Conservation (phyloP, 768 basidiomycete species). For the Jaapia argillacea region DNA sequence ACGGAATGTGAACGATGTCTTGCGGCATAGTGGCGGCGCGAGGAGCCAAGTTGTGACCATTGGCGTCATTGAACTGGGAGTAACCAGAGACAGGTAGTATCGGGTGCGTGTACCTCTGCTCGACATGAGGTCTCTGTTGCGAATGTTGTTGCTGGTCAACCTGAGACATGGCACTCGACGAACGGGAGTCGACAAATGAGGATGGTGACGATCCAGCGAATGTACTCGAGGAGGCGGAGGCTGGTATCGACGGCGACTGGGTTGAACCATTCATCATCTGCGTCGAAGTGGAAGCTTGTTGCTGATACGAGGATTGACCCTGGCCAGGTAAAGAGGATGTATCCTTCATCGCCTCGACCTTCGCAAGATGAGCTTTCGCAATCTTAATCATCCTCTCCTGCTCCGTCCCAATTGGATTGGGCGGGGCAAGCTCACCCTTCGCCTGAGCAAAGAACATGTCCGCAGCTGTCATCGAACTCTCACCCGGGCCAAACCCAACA, state of each 20-base stretch:
- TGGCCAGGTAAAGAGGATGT: not conserved
- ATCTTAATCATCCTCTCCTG: constrained; percentile 1
- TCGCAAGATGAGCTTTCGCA: not conserved
- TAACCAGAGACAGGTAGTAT: constrained; percentile 17
- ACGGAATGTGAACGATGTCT: too few species aligned
- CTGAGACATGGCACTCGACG: too few species aligned
- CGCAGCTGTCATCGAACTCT: constrained; percentile 38
- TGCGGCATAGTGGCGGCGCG: not conserved
- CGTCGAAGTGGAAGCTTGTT: not conserved
- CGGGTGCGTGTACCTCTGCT: not conserved
- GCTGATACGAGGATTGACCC: not conserved
- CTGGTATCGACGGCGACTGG: not conserved
- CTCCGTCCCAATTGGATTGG: constrained; percentile 3
- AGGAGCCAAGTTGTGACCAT: not conserved
- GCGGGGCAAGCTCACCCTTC: constrained; percentile 35
- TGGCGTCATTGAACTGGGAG: constrained; percentile 19
- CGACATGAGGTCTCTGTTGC: not conserved
- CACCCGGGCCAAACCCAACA: constrained; percentile 19
- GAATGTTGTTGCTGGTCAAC: too few species aligned
- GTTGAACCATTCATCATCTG: too few species aligned
- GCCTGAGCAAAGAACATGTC: constrained; percentile 62
- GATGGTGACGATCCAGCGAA: not conserved
- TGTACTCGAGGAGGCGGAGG: not conserved
- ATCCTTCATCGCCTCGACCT: not conserved
- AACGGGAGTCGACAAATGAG: too few species aligned